Percentiles rank a stretch among this genome's conserved stretches.
These are phyloP conservation scores for Boletus sp. DNA, from an alignment of 1,284 basidiomycete species.

Conservation along the genomic window DNA sequence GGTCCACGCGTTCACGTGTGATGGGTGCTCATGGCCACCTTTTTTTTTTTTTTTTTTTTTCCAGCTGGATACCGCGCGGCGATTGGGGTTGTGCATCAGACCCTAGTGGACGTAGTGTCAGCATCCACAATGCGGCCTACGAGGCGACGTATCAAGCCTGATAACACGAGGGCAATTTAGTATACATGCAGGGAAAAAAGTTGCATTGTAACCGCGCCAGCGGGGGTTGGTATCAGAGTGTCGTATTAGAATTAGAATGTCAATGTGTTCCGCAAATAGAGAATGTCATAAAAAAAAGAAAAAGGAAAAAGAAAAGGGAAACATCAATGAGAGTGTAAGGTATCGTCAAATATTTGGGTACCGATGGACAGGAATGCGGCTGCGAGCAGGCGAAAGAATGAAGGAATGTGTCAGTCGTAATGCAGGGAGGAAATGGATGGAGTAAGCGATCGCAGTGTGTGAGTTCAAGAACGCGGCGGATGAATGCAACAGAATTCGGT, in stretches of 20 bases:
- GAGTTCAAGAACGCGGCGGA: constrained; percentile 25
- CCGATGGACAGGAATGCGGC: constrained; percentile 23
- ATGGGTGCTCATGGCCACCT: constrained; percentile 9
- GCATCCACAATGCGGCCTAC: constrained; percentile 94
- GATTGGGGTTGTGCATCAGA: constrained; percentile 97
- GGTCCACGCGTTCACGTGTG: constrained; percentile 17
- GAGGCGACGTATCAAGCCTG: constrained; percentile 22
- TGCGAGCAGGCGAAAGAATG: constrained; percentile 21
- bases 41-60: constrained; percentile 3
- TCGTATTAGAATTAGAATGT: constrained; percentile 31
- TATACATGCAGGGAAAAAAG: constrained; percentile 16
- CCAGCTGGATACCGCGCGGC: constrained; percentile 85
- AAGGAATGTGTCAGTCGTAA: constrained; percentile 33
- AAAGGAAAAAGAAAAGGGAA: no score
- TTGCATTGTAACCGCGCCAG: constrained; percentile 22
- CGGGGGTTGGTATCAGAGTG: constrained; percentile 27
- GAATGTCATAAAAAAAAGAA: constrained; percentile 32
- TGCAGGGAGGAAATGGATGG: constrained; percentile 24
- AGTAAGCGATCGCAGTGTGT: constrained; percentile 24
- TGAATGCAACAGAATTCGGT: constrained; percentile 22
- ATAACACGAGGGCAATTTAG: constrained; percentile 14
- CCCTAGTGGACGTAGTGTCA: constrained; percentile 92
- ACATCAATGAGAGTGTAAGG: constrained; percentile 35
- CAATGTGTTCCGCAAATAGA: constrained; percentile 37
- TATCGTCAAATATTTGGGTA: constrained; percentile 34